Percentiles rank a stretch among this genome's conserved stretches.
These are phyloP conservation scores for Rhododendron mucronatum DNA, from an alignment of 148 eudicot genomes.

Conservation along the genomic window DNA sequence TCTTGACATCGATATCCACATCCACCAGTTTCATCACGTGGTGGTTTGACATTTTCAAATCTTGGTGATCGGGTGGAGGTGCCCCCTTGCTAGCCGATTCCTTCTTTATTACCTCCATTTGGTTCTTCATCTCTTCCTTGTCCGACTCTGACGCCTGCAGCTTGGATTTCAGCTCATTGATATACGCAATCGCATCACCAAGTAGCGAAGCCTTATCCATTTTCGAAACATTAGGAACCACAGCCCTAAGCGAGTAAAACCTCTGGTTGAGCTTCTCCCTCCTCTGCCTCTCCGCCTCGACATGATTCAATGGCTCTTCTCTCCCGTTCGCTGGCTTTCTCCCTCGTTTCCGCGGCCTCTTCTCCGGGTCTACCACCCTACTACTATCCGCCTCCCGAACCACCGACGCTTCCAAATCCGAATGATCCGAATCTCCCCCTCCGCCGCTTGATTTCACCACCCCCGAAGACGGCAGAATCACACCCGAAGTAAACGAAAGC, in stretches of 20 bases:
- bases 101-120: constrained; percentile 47
- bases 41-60: constrained; percentile 15
- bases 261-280: constrained; percentile 91
- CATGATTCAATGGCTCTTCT: constrained; percentile 92
- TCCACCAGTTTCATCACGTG: constrained; percentile 23
- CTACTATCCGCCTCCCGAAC: constrained; percentile 62
- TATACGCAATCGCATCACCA: constrained; percentile 84
- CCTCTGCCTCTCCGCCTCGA: constrained; percentile 89
- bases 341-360: constrained; percentile 73
- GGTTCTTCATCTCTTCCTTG: constrained; percentile 45
- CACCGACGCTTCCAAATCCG: constrained; percentile 78
- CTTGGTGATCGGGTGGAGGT: constrained; percentile 3
- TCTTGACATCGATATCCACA: constrained; percentile 73
- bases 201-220: constrained; percentile 96
- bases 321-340: constrained; percentile 94
- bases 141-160: constrained; percentile 39
- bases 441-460: constrained; percentile 28
- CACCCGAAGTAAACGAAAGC: constrained; percentile 70
- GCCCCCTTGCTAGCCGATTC: constrained; percentile 33
- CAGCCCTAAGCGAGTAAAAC: constrained; percentile 80
- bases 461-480: constrained; percentile 45
- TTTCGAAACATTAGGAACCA: constrained; percentile 91
- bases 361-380: constrained; percentile 58
- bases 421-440: constrained; percentile 60
- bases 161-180: constrained; percentile 67